Evolutionary conservation across 1,284 basidiomycete genomes (phyloP).

Genomic region (Cryptococcus amylolentus): DNA sequence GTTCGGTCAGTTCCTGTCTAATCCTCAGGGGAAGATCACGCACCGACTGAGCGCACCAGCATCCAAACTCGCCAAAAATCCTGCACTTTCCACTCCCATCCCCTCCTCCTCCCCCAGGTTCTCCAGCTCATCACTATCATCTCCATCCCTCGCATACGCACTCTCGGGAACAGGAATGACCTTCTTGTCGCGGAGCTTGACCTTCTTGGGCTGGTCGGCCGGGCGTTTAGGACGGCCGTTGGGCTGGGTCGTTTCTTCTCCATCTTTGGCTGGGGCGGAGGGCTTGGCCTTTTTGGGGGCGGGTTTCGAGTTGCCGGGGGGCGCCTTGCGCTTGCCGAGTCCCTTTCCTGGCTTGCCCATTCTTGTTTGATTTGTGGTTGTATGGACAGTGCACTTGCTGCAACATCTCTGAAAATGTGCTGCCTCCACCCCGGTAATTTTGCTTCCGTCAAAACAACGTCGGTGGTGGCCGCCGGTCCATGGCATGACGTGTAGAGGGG

Average conservation of each 20-base stretch:
- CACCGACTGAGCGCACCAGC: conserved; percentile 40
- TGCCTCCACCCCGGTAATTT: conserved; percentile 11
- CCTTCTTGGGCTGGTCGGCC: conserved; percentile 47
- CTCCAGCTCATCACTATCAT: conserved; percentile 20
- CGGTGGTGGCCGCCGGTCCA: neutral
- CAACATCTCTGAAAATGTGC: conserved; percentile 1
- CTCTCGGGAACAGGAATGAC: conserved; percentile 44
- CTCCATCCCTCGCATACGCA: conserved; percentile 31
- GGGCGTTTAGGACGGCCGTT: conserved; percentile 43
- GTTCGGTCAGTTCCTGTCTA: neutral
- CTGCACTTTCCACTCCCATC: conserved; percentile 19
- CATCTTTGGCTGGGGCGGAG: conserved; percentile 4
- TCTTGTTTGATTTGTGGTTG: neutral
- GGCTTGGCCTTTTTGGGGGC: conserved; percentile 6
- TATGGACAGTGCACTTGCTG: neutral
- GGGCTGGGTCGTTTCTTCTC: conserved; percentile 19
- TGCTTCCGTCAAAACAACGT: conserved; percentile 11
- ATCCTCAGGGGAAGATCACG: conserved; percentile 10
- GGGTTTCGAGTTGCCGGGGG: conserved; percentile 11
- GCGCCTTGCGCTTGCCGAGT: conserved; percentile 40
- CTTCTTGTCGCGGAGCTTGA: conserved; percentile 49
- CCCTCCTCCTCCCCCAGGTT: conserved; percentile 35
- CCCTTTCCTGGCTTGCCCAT: conserved; percentile 41
- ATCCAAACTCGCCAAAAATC: conserved; percentile 41
- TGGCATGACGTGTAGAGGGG: neutral